Evolutionary conservation across 2,329 filamentous ascomycete genomes (phyloP), one percentile per base, ranked within the genome.

Genomic region (Microsporum ferrugineum): DNA sequence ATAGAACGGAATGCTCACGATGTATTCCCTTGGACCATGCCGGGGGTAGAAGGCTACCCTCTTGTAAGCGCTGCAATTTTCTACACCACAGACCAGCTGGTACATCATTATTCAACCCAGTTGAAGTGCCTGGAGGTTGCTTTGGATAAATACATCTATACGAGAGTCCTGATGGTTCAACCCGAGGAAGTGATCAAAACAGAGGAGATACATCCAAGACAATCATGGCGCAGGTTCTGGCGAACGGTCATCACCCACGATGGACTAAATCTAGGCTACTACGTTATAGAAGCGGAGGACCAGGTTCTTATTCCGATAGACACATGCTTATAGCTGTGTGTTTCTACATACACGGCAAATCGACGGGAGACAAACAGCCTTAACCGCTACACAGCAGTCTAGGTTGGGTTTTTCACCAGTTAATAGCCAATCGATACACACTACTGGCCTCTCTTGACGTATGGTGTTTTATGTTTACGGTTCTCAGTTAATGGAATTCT

Each of bases 111-210:
- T n/a, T 33, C 27, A n/a, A 53, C 49, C 49, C 27, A 53, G 27
- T n/a, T 53, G 27, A 53, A 53, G 29, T 53, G 49, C 29, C 31
- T 53, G 4, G 49, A 53, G 29, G 27, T 53, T 14, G 49, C 49
- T 34, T 33, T 53, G 49, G 49, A 53, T 34, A 53, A 53, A n/a
- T 53, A 53, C 49, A 53, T 53, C 27, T 53, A 53, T 27, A 34
- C 49, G 2, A 53, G 49, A 2, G 49, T 53, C 29, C 49, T 53
- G 12, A 53, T 53, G 49, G 49, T 33, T 27, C 49, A 53, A 27
- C 49, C 49, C 8, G 31, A 34, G 27, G 49, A 34, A 7, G 49
- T 53, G 10, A 29, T 53, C 49, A n/a, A 5, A 29, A n/a, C 49
- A n/a, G 49, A 53, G 27, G 49, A 53, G 29, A 33, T 27, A n/a